Evolutionary conservation across 495 filamentous ascomycete species (phyloP).

Genomic region (Chaetomidium leptoderma): DNA sequence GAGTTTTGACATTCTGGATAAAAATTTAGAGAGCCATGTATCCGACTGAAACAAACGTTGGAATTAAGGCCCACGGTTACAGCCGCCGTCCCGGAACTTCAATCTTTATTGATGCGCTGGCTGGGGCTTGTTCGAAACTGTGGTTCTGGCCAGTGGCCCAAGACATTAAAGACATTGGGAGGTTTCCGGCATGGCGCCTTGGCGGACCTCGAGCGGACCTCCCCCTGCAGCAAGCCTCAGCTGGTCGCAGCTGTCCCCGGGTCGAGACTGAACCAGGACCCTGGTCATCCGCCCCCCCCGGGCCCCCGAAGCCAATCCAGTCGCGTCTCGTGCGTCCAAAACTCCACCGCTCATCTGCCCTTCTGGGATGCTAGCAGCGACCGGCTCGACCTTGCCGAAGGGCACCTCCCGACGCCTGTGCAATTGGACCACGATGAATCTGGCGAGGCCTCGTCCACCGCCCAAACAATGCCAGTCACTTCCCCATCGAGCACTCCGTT

Average conservation of each 20-base stretch:
- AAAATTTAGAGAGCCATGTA: not conserved
- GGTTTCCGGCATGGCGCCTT: not conserved
- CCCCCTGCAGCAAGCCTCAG: not conserved
- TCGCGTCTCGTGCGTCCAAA: conserved; percentile 10
- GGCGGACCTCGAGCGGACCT: not conserved
- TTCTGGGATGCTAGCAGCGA: conserved; percentile 3
- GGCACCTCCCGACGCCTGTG: conserved; percentile 1
- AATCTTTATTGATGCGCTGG: not conserved
- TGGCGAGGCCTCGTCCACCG: conserved; percentile 7
- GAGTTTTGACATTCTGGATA: not conserved
- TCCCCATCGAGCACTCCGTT: conserved; percentile 3
- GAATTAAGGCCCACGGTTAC: not conserved
- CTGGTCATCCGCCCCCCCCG: conserved; percentile 1
- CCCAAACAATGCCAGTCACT: conserved; percentile 17
- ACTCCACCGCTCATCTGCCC: conserved; percentile 22
- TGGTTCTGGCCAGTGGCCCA: not conserved
- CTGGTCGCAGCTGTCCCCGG: not conserved
- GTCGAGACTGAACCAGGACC: not conserved
- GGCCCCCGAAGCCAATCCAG: conserved; percentile 13
- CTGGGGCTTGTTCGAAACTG: not conserved
- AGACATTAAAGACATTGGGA: not conserved
- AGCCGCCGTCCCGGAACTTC: not conserved
- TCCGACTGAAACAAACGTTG: not conserved
- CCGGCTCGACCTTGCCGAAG: conserved; percentile 11
- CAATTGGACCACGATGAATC: conserved; percentile 18